Evolutionary conservation across 768 basidiomycete species (phyloP).

Genomic region (Tylopilus cervinicoccineus): DNA sequence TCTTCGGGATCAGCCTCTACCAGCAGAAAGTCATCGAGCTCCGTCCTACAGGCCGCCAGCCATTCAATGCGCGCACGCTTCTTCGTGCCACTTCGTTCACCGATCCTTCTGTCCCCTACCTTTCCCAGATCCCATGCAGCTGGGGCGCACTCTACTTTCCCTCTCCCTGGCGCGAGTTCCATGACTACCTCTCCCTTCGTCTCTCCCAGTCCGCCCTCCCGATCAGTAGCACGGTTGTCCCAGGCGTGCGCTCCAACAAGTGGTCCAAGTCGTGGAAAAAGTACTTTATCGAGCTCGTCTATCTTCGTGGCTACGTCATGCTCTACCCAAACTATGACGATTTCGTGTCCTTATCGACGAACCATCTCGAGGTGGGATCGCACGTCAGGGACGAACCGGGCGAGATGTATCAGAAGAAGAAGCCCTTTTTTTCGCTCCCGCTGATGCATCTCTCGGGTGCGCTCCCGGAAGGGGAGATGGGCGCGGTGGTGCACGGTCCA

Average conservation of each 20-base stretch:
- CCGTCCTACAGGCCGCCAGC: constrained; percentile 57
- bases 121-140: constrained; percentile 85
- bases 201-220: constrained; percentile 44
- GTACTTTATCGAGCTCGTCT: constrained; percentile 83
- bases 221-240: constrained; percentile 52
- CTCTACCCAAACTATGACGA: constrained; percentile 80
- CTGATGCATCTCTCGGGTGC: constrained; percentile 46
- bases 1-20: constrained; percentile 84
- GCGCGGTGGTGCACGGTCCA: constrained; percentile 12
- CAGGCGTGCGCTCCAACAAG: constrained; percentile 70
- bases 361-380: constrained; percentile 81
- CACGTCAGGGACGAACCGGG: constrained; percentile 63
- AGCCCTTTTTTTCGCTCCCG: constrained; percentile 63
- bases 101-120: constrained; percentile 60
- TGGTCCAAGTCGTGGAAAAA: constrained; percentile 88
- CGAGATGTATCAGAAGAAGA: constrained; percentile 48
- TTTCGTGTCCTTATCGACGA: constrained; percentile 80
- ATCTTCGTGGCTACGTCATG: constrained; percentile 82
- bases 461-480: constrained; percentile 10
- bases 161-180: constrained; percentile 84
- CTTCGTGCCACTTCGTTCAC: constrained; percentile 44
- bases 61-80: constrained; percentile 61
- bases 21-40: constrained; percentile 83
- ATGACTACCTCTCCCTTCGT: constrained; percentile 67
- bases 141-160: constrained; percentile 94